These are phyloP conservation scores for Phytophthora ramorum DNA, from an alignment of 352 stramenopile species.

Conservation along the genomic window DNA sequence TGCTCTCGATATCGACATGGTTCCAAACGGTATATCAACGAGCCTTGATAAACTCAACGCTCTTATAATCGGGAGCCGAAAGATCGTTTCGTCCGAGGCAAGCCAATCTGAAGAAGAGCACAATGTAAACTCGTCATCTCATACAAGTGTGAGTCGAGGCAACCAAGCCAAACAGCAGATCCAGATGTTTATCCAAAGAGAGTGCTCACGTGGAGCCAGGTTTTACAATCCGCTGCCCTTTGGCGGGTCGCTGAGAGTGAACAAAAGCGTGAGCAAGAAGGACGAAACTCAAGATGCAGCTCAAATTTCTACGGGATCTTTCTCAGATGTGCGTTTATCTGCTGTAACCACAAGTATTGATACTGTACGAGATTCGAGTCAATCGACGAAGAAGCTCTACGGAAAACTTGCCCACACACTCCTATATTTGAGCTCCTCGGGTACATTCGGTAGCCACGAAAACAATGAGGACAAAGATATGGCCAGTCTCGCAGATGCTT, in stretches of 20 bases:
- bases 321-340: constrained; percentile 35
- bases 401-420: constrained; percentile 63
- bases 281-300: background rate
- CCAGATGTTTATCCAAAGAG: constrained; percentile 64
- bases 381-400: constrained; percentile 27
- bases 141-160: constrained; percentile 1
- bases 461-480: constrained; percentile 17
- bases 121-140: background rate
- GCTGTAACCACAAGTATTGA: constrained; percentile 37
- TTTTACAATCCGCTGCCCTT: constrained; percentile 57
- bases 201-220: constrained; percentile 48
- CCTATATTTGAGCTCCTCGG: constrained; percentile 54
- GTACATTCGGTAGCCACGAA: constrained; percentile 14
- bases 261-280: background rate
- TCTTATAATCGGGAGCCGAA: constrained; percentile 49
- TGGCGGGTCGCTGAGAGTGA: constrained; percentile 6
- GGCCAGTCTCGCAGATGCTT: constrained; percentile 56
- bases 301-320: constrained; percentile 4
- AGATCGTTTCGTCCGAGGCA: constrained; percentile 26
- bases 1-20: constrained; percentile 66
- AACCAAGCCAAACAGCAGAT: constrained; percentile 53
- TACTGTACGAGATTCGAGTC: constrained; percentile 30
- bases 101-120: constrained; percentile 18
- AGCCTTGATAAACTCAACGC: constrained; percentile 81
- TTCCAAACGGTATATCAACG: constrained; percentile 59